phyloP scores from a whole-genome alignment of 2,329 filamentous ascomycete genomes.

The Gaeumannomyces tritici region DNA sequence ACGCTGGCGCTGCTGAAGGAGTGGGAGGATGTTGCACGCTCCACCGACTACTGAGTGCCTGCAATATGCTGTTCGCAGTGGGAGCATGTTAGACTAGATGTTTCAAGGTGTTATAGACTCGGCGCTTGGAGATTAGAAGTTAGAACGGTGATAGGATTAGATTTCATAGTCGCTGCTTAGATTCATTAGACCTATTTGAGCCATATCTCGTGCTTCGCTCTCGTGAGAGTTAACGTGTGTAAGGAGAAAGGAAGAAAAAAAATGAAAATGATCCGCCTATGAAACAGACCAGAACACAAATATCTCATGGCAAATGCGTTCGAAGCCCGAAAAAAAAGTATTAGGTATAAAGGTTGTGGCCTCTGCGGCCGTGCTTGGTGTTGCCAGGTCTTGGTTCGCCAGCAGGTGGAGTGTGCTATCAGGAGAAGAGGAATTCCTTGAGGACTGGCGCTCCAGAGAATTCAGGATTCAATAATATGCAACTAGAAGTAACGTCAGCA shows the following conservation, averaged over 20 bases:
- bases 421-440: slow-evolving; percentile 79
- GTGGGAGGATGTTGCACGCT: slow-evolving; percentile 34
- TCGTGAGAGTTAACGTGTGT: not conserved
- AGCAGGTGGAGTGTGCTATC: slow-evolving; percentile 10
- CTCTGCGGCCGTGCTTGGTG: not conserved
- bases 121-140: too few relatives aligned
- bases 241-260: slow-evolving; percentile 3
- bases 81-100: too few relatives aligned
- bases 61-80: too few relatives aligned
- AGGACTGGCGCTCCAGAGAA: slow-evolving; percentile 86
- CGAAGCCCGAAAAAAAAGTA: too few relatives aligned
- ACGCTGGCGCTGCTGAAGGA: slow-evolving; percentile 34
- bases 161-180: not conserved
- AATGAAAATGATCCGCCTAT: not conserved
- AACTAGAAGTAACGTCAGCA: slow-evolving; percentile 40
- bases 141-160: not conserved
- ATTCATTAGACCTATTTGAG: not conserved
- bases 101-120: not conserved
- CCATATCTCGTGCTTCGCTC: not conserved
- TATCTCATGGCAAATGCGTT: not conserved
- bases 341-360: not conserved
- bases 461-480: slow-evolving; percentile 84
- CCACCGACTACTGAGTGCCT: slow-evolving; percentile 14
- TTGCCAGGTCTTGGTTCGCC: not conserved
- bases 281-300: not conserved